Evolutionary conservation across 2,329 filamentous ascomycete genomes (phyloP), one percentile per base, ranked within the genome.

Genomic region (Botrytis porri): DNA sequence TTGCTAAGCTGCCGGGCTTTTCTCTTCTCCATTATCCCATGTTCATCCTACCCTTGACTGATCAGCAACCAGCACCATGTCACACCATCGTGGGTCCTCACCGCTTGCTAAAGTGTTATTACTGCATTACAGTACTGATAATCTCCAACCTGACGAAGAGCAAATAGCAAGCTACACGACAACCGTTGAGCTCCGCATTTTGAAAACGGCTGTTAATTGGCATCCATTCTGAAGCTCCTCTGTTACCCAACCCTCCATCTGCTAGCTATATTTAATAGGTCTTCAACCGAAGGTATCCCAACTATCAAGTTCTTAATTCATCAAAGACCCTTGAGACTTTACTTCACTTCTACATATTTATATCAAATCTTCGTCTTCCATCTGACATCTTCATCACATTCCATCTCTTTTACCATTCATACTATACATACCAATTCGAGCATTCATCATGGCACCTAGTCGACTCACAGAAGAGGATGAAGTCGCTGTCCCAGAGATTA

Each of bases 391-490:
- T 59, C 51, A 72, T 67, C 70, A 67, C 51, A 67, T 29, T 37
- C 63, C n/a, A 51, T 48, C n/a, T 45, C 25, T n/a, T 45, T 37
- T 37, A 37, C 16, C 54, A 43, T 63, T 70, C 57, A 29, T 20
- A 37, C 29, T 25, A 37, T 67, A 54, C 45, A 70, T 57, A 41
- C 35, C 35, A 54, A 54, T n/a, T 57, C 22, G 57, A 63, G 29
- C 32, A 39, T 70, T 43, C 54, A 69, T 35, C 43, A 78, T 78
- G 77, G 74, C 75, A 32, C 77, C 77, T 64, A 74, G 75, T 74
- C 72, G 76, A 72, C 75, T 74, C 32, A 62, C 32, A 54, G 37
- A 41, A 37, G 75, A 77, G 48, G 75, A 78, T 70, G 71, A 73
- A 25, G 20, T 69, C 18, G 62, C 75, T 18, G 69, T 71, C 35